Base-by-base conservation (phyloP, 768 basidiomycete species). In the Lentinula lateritia region DNA sequence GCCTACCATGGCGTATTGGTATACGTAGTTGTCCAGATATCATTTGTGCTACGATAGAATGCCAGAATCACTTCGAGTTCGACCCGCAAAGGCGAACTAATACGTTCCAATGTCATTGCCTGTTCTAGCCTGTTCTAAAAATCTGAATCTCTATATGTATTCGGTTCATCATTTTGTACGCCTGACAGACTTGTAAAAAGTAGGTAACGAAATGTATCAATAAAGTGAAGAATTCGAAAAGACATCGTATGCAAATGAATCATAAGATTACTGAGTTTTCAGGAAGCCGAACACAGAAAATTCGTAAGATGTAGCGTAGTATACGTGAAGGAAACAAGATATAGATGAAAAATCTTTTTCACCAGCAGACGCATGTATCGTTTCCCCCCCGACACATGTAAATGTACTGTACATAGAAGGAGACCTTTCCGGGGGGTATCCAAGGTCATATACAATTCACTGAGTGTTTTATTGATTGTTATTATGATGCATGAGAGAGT, bases 391-490 rank as follows among this genome's bases (percentile, higher is more conserved):
- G 28, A 28, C 28, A 28, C 28, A 28, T 28, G 23, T 13, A 15
- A 20, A 23, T 35, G 43, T 48, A 58, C 12, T n/a, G 57, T 58
- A 54, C 41, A 48, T n/a, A 57, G 20, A 58, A 18, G 18, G 15
- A 35, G n/a, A n/a, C 57, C 38, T n/a, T 15, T 45, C 15, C 34
- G 52, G 38, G 45, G 56, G 56, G 42, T 58, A 46, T 58, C 52
- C 58, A 32, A 59, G 43, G 34, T 35, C 58, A 59, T 59, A 45
- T 59, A 59, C 58, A 59, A 38, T 59, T 59, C 54, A 56, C 12
- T 48, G 15, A 59, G 12, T 12, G 23, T 34, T 58, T 45, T 34
- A 48, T 59, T 59, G 58, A 45, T 46, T 58, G 57, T 45, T 59
- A 59, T 59, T 59, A 59, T 45, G 58, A 50, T 48, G 45, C 35